Percentiles rank a stretch among this genome's conserved stretches.
Evolutionary conservation across 768 basidiomycete genomes (phyloP).

Genomic region (Cantharellus cinnabarinus): DNA sequence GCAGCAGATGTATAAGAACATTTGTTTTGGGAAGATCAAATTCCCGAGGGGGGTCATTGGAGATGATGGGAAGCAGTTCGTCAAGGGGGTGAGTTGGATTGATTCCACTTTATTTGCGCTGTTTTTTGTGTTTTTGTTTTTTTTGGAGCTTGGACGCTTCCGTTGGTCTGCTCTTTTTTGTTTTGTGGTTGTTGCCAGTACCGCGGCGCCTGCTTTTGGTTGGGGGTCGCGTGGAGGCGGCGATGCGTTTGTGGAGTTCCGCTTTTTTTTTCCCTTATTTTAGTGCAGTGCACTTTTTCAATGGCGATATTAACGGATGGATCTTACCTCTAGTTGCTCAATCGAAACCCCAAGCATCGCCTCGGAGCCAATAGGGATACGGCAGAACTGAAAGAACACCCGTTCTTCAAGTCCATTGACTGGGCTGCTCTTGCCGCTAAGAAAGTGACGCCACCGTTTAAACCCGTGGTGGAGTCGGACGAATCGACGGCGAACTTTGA

Average conservation of each 20-base stretch:
- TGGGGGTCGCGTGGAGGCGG: too few relatives aligned
- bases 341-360: constrained; percentile 95
- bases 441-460: constrained; percentile 92
- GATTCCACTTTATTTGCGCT: background rate
- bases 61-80: constrained; percentile 97
- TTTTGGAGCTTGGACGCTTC: too few relatives aligned
- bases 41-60: constrained; percentile 94
- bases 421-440: constrained; percentile 75
- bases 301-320: background rate
- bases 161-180: too few relatives aligned
- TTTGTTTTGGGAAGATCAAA: constrained; percentile 95
- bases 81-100: constrained; percentile 53
- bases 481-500: constrained; percentile 98
- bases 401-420: constrained; percentile 83
- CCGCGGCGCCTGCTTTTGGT: too few relatives aligned
- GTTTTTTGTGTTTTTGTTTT: background rate
- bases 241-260: too few relatives aligned
- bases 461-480: constrained; percentile 92
- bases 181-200: too few relatives aligned
- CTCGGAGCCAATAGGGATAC: constrained; percentile 81
- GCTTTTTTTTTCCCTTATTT: background rate
- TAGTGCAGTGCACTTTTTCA: background rate
- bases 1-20: constrained; percentile 99
- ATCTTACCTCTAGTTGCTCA: constrained; percentile 50
- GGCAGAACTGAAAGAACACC: constrained; percentile 84